Conservation (phyloP, 2,329 filamentous ascomycete species). For the Claviceps pazoutovae region DNA sequence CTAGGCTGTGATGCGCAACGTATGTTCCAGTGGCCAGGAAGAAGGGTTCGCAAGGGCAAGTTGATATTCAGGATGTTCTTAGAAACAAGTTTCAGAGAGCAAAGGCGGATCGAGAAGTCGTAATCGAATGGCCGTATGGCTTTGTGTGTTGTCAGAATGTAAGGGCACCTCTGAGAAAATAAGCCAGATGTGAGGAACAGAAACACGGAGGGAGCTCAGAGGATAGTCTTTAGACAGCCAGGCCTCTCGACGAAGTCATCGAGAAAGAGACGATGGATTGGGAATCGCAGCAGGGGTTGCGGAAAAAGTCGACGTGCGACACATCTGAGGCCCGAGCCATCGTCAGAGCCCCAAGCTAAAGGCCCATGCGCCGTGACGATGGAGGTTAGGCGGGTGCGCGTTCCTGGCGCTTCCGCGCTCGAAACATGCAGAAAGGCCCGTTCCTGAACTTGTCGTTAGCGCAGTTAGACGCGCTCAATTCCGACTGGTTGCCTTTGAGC, state of each 20-base stretch:
- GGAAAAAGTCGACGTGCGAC: slow-evolving; percentile 29
- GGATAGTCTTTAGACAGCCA: neutral
- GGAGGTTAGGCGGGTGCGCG: no score
- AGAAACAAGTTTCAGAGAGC: neutral
- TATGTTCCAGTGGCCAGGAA: neutral
- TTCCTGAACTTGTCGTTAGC: neutral
- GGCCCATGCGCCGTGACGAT: slow-evolving; percentile 1
- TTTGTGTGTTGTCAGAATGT: neutral
- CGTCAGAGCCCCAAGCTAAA: slow-evolving; percentile 6
- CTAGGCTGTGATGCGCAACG: neutral
- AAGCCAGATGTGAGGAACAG: slow-evolving; percentile 6
- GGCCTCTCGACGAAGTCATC: neutral
- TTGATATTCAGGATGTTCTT: neutral
- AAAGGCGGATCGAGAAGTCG: neutral
- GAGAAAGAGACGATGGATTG: slow-evolving; percentile 2
- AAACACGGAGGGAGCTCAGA: neutral
- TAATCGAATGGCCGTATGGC: neutral
- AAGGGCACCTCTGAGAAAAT: neutral
- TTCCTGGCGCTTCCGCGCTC: neutral
- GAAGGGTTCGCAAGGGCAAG: neutral
- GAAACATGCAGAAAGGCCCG: neutral
- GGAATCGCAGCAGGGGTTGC: slow-evolving; percentile 10
- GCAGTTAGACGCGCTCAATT: neutral
- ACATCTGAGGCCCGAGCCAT: slow-evolving; percentile 28
- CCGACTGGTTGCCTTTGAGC: neutral